Evolutionary conservation across 805 yeast species (phyloP).

Genomic region (Starmerella bacillaris): DNA sequence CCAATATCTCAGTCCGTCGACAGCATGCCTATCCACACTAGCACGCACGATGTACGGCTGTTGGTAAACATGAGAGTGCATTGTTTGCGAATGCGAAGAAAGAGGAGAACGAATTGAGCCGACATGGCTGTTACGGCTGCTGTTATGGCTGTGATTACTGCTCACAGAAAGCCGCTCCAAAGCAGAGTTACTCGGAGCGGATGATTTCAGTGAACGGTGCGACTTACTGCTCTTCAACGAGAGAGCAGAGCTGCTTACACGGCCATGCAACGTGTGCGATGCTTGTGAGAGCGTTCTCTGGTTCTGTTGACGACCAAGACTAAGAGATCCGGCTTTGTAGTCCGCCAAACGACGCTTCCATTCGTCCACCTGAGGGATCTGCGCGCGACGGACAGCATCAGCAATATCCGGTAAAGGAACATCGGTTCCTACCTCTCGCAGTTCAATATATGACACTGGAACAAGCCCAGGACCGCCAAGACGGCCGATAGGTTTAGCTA

Average conservation of each 20-base stretch:
- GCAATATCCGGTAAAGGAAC: slow-evolving; percentile 37
- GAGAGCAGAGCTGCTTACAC: slow-evolving; percentile 1
- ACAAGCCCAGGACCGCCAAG: slow-evolving; percentile 95
- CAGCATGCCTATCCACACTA: slow-evolving; percentile 58
- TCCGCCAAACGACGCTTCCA: slow-evolving; percentile 86
- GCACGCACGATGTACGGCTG: slow-evolving; percentile 36
- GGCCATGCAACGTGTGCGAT: slow-evolving; percentile 1
- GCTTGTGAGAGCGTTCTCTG: slow-evolving; percentile 1
- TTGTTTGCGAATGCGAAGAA: not conserved
- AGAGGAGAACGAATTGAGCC: not conserved
- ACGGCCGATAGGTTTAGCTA: slow-evolving; percentile 87
- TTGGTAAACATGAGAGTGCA: not conserved
- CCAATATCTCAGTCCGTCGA: slow-evolving; percentile 79
- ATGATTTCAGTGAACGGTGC: not conserved
- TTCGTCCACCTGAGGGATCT: slow-evolving; percentile 80
- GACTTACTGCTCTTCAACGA: slow-evolving; percentile 1
- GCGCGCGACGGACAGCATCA: slow-evolving; percentile 45
- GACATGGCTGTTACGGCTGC: not conserved
- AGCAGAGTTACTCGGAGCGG: not conserved
- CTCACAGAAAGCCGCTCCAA: not conserved
- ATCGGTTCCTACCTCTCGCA: slow-evolving; percentile 58
- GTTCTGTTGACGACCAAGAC: slow-evolving; percentile 29
- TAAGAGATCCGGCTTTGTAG: slow-evolving; percentile 78
- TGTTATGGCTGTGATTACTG: not conserved
- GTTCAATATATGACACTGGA: slow-evolving; percentile 76